These are phyloP conservation scores for Tritrichomonas foetus DNA, from an alignment of 208 protist species.

Conservation along the genomic window DNA sequence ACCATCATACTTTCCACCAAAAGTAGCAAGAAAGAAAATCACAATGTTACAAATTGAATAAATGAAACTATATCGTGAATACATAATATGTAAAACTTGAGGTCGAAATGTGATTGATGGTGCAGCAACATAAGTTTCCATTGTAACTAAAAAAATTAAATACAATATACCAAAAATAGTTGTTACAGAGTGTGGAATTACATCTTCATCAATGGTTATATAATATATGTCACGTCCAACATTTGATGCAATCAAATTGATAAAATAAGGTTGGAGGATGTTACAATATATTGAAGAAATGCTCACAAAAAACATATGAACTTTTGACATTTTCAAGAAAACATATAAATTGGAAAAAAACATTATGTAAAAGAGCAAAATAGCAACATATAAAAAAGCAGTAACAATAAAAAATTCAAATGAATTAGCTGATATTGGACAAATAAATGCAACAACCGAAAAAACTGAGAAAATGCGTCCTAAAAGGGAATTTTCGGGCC, in stretches of 20 bases:
- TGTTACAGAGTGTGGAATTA: background rate
- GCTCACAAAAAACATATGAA: background rate
- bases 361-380: too few species aligned
- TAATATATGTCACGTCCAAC: background rate
- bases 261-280: background rate
- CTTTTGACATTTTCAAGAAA: conserved; percentile 10
- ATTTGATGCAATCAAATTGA: background rate
- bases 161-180: background rate
- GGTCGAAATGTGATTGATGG: background rate
- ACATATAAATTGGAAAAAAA: too few species aligned
- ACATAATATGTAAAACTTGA: background rate
- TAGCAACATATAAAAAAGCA: background rate
- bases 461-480: too few species aligned
- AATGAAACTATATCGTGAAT: background rate
- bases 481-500: too few species aligned
- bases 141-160: background rate
- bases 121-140: background rate
- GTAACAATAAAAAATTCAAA: background rate
- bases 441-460: too few species aligned
- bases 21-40: background rate
- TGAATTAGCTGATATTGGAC: too few species aligned
- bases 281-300: background rate
- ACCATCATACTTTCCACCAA: background rate
- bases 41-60: background rate
- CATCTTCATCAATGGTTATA: background rate